Evolutionary conservation across 140 eudicot genomes (phyloP).

Genomic region (Flaveria floridana): DNA sequence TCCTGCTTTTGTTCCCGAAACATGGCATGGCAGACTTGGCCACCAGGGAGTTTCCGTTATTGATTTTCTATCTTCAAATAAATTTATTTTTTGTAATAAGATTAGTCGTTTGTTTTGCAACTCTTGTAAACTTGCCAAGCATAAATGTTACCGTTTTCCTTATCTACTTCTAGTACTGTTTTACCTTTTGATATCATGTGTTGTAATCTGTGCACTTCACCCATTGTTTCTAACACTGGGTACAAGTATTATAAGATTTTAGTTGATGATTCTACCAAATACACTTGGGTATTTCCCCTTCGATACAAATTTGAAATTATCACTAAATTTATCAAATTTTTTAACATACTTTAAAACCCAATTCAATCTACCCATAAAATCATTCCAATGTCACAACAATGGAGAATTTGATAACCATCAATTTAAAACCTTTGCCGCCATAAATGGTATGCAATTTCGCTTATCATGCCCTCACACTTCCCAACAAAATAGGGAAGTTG

Average conservation of each 20-base stretch:
- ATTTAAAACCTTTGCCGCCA: neutral
- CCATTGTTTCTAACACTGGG: neutral
- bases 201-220: neutral
- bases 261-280: neutral
- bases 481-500: neutral
- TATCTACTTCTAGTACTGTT: neutral
- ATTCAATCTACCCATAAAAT: neutral
- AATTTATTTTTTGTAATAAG: too few species aligned
- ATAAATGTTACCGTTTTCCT: neutral
- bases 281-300: neutral
- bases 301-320: neutral
- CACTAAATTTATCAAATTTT: neutral
- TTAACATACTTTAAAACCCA: neutral
- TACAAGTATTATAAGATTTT: too few species aligned
- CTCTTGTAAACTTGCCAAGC: neutral
- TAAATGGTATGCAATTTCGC: neutral
- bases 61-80: too few species aligned
- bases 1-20: too few species aligned
- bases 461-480: neutral
- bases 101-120: neutral
- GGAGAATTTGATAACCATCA: neutral
- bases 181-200: neutral
- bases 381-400: neutral
- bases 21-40: neutral
- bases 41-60: neutral